A percentile compares a stretch with the other conserved stretches of the same genome.
These are phyloP conservation scores for Triangularia verruculosa DNA, from an alignment of 2,329 filamentous ascomycete genomes.

Conservation along the genomic window DNA sequence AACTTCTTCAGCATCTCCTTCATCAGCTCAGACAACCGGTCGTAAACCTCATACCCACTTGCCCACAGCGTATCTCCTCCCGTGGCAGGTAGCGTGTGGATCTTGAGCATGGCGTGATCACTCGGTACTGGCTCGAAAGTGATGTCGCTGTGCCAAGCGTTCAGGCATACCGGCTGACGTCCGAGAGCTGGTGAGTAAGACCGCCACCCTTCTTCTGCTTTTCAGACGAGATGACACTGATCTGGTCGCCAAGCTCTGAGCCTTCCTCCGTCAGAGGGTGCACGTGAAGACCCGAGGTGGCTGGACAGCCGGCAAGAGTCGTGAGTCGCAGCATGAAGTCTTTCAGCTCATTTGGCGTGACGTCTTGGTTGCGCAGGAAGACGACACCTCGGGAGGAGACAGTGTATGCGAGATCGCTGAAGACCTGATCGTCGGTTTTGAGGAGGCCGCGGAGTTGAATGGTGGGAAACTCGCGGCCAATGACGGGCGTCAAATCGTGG, in stretches of 20 bases:
- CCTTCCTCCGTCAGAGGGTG: slow-evolving; percentile 53
- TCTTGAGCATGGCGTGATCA: slow-evolving; percentile 47
- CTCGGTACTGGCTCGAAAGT: slow-evolving; percentile 45
- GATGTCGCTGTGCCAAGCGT: slow-evolving; percentile 36
- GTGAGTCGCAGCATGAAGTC: slow-evolving; percentile 45
- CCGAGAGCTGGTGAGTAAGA: slow-evolving; percentile 49
- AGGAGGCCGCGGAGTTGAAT: slow-evolving; percentile 33
- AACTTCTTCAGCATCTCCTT: slow-evolving; percentile 46
- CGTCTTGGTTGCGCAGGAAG: slow-evolving; percentile 48
- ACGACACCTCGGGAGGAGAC: slow-evolving; percentile 50
- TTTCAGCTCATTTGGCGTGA: slow-evolving; percentile 43
- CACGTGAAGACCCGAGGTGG: slow-evolving; percentile 50
- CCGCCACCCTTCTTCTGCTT: slow-evolving; percentile 54
- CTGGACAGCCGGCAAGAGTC: slow-evolving; percentile 43
- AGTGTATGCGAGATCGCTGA: slow-evolving; percentile 32
- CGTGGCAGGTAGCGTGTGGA: slow-evolving; percentile 41
- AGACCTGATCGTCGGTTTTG: slow-evolving; percentile 32
- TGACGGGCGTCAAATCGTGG: slow-evolving; percentile 35
- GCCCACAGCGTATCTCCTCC: slow-evolving; percentile 50
- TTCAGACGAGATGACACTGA: slow-evolving; percentile 55
- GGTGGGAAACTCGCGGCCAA: slow-evolving; percentile 34
- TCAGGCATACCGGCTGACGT: slow-evolving; percentile 46
- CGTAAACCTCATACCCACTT: slow-evolving; percentile 52
- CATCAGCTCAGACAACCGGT: slow-evolving; percentile 49
- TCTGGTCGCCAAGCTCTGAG: slow-evolving; percentile 52